Conservation (phyloP, 1,284 basidiomycete species). For the Leccinum insigne region DNA sequence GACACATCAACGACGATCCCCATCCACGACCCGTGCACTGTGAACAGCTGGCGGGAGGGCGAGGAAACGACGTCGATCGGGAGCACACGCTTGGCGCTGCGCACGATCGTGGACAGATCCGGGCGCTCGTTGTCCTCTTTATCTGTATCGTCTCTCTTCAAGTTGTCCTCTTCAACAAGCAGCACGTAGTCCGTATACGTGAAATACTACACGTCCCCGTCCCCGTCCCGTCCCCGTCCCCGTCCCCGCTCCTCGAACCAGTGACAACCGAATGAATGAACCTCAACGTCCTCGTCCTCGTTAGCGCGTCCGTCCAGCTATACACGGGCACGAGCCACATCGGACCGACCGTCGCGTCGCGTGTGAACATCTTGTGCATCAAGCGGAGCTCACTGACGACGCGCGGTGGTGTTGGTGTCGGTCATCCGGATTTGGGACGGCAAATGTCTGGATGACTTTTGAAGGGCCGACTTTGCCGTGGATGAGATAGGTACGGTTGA, state of each 20-base stretch:
- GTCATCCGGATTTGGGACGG: neutral
- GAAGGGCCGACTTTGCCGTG: neutral
- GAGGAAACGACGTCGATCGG: slow-evolving; percentile 11
- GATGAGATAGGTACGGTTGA: neutral
- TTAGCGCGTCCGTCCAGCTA: neutral
- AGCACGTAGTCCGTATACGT: too few species aligned
- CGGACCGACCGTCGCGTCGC: neutral
- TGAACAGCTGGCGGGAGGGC: slow-evolving; percentile 12
- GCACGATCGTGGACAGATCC: slow-evolving; percentile 3
- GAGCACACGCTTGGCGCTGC: slow-evolving; percentile 7
- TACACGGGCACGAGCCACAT: slow-evolving; percentile 8
- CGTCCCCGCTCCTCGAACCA: too few species aligned
- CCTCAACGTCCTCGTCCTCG: too few species aligned
- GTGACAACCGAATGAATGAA: too few species aligned
- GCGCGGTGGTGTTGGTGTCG: neutral
- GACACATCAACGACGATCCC: slow-evolving; percentile 15
- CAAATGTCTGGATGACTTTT: neutral
- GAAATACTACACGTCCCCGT: neutral
- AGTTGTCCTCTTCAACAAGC: too few species aligned
- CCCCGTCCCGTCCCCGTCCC: neutral
- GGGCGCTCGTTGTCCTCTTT: neutral
- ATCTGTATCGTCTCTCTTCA: neutral
- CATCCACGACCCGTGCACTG: slow-evolving; percentile 14
- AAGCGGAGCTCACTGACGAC: neutral
- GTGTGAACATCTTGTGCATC: neutral